Percentiles rank a stretch among this genome's conserved stretches.
These are phyloP conservation scores for Cyathus striatus DNA, from an alignment of 768 basidiomycete species.

Conservation along the genomic window DNA sequence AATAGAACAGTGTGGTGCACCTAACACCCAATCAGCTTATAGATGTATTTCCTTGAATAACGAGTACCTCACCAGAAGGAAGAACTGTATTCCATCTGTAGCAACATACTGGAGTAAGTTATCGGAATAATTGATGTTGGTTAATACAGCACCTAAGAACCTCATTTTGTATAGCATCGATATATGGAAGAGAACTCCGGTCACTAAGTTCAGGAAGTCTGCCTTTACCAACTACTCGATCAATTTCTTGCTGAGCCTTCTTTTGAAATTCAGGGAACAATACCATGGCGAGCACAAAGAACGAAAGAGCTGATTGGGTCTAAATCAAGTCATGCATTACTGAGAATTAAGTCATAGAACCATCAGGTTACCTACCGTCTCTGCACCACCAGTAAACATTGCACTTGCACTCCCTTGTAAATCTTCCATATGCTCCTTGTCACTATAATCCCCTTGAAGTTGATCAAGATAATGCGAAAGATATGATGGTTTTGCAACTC, in stretches of 20 bases:
- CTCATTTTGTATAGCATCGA: conserved; percentile 14
- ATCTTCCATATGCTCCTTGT: too few species aligned
- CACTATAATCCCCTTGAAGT: too few species aligned
- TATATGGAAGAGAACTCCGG: conserved; percentile 12
- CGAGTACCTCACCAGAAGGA: conserved; percentile 8
- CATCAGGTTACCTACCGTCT: too few species aligned
- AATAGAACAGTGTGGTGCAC: conserved; percentile 12
- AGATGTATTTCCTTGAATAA: background rate
- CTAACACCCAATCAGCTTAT: conserved; percentile 14
- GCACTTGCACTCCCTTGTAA: too few species aligned
- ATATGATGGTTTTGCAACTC: too few species aligned
- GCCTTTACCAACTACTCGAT: conserved; percentile 13
- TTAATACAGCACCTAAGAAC: conserved; percentile 12
- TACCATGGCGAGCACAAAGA: conserved; percentile 13
- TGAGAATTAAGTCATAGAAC: too few species aligned
- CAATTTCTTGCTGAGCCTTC: conserved; percentile 18
- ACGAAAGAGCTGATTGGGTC: conserved; percentile 9
- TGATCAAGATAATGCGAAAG: too few species aligned
- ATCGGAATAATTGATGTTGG: background rate
- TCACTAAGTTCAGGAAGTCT: conserved; percentile 14
- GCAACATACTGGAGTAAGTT: background rate
- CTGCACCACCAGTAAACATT: too few species aligned
- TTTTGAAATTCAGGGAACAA: conserved; percentile 13
- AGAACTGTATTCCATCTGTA: conserved; percentile 12
- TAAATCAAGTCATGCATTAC: too few species aligned